A percentile compares a stretch with the other conserved stretches of the same genome.
Conservation (phyloP, 495 filamentous ascomycete species). For the Copromyces sp. region DNA sequence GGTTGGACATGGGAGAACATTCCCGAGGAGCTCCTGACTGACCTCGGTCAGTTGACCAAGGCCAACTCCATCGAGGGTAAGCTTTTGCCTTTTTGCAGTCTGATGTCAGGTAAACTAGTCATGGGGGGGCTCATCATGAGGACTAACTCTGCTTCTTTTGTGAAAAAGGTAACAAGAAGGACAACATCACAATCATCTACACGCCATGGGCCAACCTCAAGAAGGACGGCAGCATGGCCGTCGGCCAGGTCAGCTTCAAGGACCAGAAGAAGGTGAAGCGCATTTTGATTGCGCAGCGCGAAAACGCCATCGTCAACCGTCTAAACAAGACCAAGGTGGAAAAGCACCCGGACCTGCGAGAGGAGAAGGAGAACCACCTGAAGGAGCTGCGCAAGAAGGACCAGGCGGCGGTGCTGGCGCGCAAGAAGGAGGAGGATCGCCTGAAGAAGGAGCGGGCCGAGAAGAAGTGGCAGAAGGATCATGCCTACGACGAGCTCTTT, state of each 20-base stretch:
- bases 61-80: constrained; percentile 95
- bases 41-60: constrained; percentile 92
- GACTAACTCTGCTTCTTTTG: neutral
- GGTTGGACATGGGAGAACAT: constrained; percentile 82
- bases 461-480: constrained; percentile 86
- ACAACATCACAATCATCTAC: constrained; percentile 92
- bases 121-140: no score
- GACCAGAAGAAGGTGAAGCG: constrained; percentile 80
- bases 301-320: constrained; percentile 87
- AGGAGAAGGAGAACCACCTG: constrained; percentile 67
- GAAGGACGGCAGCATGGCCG: constrained; percentile 94
- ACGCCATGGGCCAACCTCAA: constrained; percentile 96
- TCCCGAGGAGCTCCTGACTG: constrained; percentile 60
- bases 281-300: constrained; percentile 61
- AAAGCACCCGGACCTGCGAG: constrained; percentile 67
- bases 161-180: constrained; percentile 81
- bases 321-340: constrained; percentile 92
- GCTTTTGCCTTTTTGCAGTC: neutral
- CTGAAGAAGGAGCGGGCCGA: constrained; percentile 70
- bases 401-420: constrained; percentile 52
- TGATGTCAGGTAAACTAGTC: neutral
- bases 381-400: constrained; percentile 60
- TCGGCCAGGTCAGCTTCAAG: constrained; percentile 90
- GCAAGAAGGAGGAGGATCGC: constrained; percentile 69
- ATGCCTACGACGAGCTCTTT: constrained; percentile 85